Percentiles rank a stretch among this genome's conserved stretches.
phyloP scores from a whole-genome alignment of 495 filamentous ascomycete genomes.

The Rostrohypoxylon terebratum region DNA sequence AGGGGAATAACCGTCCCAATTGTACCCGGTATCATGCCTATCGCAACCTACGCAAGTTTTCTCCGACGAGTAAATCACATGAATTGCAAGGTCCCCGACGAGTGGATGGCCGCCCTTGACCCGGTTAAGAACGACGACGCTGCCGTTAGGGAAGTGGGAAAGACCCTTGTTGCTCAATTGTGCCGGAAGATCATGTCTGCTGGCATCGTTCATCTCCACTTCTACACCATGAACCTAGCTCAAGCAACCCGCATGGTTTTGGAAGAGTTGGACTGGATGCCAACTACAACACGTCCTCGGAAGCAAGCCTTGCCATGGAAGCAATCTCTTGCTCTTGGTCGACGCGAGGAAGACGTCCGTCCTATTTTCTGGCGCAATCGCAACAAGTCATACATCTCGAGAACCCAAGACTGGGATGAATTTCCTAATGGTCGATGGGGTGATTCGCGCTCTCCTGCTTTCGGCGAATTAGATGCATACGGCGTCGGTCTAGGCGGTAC shows the following conservation, averaged over 20 bases:
- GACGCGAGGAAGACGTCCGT: constrained; percentile 93
- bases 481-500: constrained; percentile 95
- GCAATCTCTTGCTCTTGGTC: constrained; percentile 87
- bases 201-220: constrained; percentile 91
- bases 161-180: constrained; percentile 89
- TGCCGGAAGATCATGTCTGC: constrained; percentile 83
- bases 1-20: constrained; percentile 90
- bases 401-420: constrained; percentile 99
- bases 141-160: constrained; percentile 90
- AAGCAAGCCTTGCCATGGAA: constrained; percentile 94
- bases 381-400: constrained; percentile 91
- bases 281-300: constrained; percentile 77
- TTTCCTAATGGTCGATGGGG: constrained; percentile 99
- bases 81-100: constrained; percentile 80
- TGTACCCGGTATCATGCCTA: constrained; percentile 98
- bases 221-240: constrained; percentile 99
- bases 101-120: constrained; percentile 85
- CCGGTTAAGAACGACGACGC: constrained; percentile 97
- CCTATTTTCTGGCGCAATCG: constrained; percentile 99
- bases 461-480: constrained; percentile 95
- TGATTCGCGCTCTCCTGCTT: constrained; percentile 95
- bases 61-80: constrained; percentile 90
- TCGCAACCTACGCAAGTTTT: constrained; percentile 93
- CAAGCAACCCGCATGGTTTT: constrained; percentile 94
- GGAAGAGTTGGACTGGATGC: constrained; percentile 84